Percentiles rank a stretch among this genome's conserved stretches.
Conservation (phyloP, 108 stramenopile genomes). For the Ochromonas danica region DNA sequence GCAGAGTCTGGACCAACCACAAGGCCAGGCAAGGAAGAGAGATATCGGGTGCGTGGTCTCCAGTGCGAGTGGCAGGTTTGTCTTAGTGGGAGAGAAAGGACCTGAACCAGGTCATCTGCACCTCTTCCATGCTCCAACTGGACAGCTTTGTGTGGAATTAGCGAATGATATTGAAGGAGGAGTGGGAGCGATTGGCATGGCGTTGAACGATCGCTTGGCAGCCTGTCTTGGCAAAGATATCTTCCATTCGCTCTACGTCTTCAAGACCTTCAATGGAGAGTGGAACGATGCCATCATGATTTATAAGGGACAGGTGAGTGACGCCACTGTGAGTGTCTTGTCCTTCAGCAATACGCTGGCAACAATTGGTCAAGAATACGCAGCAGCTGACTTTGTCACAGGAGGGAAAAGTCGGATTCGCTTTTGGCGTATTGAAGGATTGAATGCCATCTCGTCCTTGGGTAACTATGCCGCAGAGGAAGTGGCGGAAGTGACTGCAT, state of each 20-base stretch:
- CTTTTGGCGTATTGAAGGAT: constrained; percentile 18
- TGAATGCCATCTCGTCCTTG: not conserved
- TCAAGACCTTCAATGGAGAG: not conserved
- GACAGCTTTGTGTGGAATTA: not conserved
- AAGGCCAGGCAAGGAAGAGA: not conserved
- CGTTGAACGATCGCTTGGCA: not conserved
- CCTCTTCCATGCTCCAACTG: not conserved
- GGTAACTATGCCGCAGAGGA: not conserved
- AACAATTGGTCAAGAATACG: not conserved
- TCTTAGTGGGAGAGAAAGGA: not conserved
- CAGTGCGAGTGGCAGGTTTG: not conserved
- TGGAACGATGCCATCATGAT: not conserved
- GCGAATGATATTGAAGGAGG: not conserved
- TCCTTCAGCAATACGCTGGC: not conserved
- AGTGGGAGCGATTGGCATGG: not conserved
- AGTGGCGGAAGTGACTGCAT: not conserved
- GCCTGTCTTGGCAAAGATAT: not conserved
- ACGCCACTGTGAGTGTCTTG: not conserved
- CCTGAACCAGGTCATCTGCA: not conserved
- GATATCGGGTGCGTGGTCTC: not conserved
- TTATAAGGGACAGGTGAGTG: not conserved
- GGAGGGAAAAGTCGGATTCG: not conserved
- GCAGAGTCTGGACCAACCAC: not conserved
- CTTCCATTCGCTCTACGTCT: not conserved
- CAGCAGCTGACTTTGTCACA: not conserved